Percentiles rank a stretch among this genome's conserved stretches.
phyloP scores from a whole-genome alignment of 2,329 filamentous ascomycete species.

The Colletotrichum destructivum region DNA sequence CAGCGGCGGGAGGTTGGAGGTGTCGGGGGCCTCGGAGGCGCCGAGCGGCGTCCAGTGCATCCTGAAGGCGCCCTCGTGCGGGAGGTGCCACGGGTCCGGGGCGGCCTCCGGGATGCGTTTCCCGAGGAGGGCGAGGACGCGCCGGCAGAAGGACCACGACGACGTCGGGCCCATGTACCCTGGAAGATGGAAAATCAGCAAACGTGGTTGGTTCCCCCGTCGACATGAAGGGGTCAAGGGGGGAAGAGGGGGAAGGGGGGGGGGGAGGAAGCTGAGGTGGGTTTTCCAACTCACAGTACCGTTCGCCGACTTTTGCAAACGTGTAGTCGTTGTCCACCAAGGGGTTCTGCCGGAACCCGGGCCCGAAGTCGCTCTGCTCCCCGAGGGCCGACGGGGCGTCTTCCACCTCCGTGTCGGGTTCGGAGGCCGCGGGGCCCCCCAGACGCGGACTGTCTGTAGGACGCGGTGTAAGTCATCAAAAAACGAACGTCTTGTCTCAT shows the following conservation, averaged over 20 bases:
- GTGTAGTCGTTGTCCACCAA: constrained; percentile 52
- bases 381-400: constrained; percentile 10
- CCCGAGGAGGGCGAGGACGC: constrained; percentile 52
- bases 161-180: constrained; percentile 55
- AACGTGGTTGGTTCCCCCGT: too few relatives aligned
- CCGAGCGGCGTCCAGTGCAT: constrained; percentile 49
- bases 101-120: constrained; percentile 51
- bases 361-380: constrained; percentile 28
- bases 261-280: too few relatives aligned
- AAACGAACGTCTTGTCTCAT: not conserved
- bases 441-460: constrained; percentile 23
- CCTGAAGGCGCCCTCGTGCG: constrained; percentile 49
- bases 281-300: constrained; percentile 47
- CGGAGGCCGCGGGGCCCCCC: constrained; percentile 14
- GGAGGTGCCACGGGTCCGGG: constrained; percentile 51
- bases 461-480: constrained; percentile 6
- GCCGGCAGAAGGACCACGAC: constrained; percentile 54
- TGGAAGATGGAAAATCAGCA: constrained; percentile 13
- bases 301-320: constrained; percentile 50
- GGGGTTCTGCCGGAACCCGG: constrained; percentile 46
- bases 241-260: too few relatives aligned
- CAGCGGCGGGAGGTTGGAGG: constrained; percentile 47
- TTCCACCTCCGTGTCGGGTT: constrained; percentile 29
- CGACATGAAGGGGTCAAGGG: too few relatives aligned
- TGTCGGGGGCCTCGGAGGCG: constrained; percentile 46